A percentile compares a stretch with the other conserved stretches of the same genome.
Evolutionary conservation across 345 rosid species (phyloP).

Genomic region (Gossypioides kirkii): DNA sequence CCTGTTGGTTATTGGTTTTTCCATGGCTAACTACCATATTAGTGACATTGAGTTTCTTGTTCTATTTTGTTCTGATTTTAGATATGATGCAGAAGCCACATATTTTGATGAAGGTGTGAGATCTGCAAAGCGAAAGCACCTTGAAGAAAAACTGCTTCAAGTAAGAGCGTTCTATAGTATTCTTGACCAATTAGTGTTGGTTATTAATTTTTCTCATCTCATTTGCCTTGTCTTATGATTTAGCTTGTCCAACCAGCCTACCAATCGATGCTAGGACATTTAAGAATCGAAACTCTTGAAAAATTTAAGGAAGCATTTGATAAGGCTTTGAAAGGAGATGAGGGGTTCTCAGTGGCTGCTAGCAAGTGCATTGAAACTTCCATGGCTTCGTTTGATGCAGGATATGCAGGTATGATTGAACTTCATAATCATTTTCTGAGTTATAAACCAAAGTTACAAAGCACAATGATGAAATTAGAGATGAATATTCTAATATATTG

Average conservation of each 20-base stretch:
- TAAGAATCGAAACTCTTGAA: constrained; percentile 60
- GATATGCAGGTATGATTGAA: constrained; percentile 75
- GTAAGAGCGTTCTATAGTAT: constrained; percentile 36
- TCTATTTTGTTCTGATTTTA: constrained; percentile 18
- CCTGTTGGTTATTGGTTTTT: background rate
- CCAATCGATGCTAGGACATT: constrained; percentile 73
- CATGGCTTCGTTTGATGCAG: constrained; percentile 61
- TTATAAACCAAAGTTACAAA: too few species aligned
- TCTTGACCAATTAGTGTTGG: background rate
- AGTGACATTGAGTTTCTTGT: background rate
- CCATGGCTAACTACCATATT: background rate
- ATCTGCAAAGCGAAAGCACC: constrained; percentile 70
- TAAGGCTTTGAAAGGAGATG: constrained; percentile 73
- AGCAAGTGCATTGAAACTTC: constrained; percentile 37
- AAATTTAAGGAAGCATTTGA: constrained; percentile 74
- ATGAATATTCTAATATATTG: too few species aligned
- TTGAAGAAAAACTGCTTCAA: constrained; percentile 85
- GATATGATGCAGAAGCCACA: constrained; percentile 77
- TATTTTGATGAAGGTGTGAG: constrained; percentile 94
- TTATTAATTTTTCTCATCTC: constrained; percentile 6
- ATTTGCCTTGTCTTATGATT: constrained; percentile 19
- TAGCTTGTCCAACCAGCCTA: constrained; percentile 90
- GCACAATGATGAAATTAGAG: too few species aligned
- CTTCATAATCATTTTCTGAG: too few species aligned
- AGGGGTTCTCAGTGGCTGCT: constrained; percentile 70